phyloP scores from a whole-genome alignment of 805 yeast genomes.

The Saturnispora diversa region DNA sequence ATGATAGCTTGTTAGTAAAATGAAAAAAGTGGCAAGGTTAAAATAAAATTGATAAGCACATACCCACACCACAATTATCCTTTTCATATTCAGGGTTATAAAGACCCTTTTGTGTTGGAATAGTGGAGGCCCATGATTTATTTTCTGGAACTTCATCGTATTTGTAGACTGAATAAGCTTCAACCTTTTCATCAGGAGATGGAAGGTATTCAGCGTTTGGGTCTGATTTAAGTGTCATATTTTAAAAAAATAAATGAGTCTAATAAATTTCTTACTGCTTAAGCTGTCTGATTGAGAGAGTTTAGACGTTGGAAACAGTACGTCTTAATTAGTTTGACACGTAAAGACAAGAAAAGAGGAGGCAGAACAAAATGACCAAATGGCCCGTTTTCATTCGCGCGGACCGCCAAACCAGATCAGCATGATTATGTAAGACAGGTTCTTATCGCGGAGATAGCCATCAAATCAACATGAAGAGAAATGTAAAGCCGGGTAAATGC shows the following conservation, averaged over 20 bases:
- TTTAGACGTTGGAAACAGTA: no score
- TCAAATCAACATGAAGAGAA: not conserved
- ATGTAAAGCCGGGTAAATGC: not conserved
- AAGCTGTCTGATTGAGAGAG: no score
- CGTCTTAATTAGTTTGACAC: no score
- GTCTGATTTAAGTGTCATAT: conserved; percentile 26
- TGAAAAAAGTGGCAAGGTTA: not conserved
- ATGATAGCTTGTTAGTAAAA: conserved; percentile 2
- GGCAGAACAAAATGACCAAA: not conserved
- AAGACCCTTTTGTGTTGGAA: conserved; percentile 81
- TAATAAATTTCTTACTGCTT: no score
- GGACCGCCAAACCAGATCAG: no score
- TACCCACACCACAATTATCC: conserved; percentile 99
- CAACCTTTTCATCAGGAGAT: conserved; percentile 16
- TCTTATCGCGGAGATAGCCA: no score
- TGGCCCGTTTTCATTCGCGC: conserved; percentile 3
- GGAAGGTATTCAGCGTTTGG: conserved; percentile 24
- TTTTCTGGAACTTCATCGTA: conserved; percentile 74
- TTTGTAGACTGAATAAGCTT: conserved; percentile 39
- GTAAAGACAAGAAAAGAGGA: not conserved
- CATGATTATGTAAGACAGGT: no score
- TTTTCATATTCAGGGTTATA: conserved; percentile 91
- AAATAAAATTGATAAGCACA: conserved; percentile 13
- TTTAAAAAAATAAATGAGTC: no score
- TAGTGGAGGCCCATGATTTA: conserved; percentile 84